phyloP scores from a whole-genome alignment of 768 basidiomycete species.

The Termitomyces sp. region DNA sequence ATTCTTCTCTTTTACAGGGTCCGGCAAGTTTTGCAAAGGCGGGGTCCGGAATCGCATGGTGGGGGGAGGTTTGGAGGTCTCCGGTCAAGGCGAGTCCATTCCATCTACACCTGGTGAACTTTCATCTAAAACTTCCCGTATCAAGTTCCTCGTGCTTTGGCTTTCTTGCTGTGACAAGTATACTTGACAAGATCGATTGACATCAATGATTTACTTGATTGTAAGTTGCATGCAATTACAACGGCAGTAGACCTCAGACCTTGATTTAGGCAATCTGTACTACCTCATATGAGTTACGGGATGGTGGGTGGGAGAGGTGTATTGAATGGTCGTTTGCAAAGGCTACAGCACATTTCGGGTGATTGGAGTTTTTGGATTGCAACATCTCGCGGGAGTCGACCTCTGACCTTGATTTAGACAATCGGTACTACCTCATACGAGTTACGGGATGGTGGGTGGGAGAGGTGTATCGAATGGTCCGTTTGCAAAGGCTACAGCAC shows the following conservation, averaged over 20 bases:
- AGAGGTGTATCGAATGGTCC: not conserved
- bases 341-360: no score
- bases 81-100: constrained; percentile 1
- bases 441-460: constrained; percentile 2
- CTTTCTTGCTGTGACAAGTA: not conserved
- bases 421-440: no score
- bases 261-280: not conserved
- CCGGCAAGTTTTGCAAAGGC: constrained; percentile 2
- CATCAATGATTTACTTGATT: not conserved
- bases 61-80: not conserved
- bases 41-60: not conserved
- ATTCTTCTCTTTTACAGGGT: not conserved
- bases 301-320: constrained; percentile 3
- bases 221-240: not conserved
- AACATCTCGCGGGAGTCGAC: no score
- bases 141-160: not conserved
- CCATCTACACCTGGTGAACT: no score
- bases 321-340: not conserved
- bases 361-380: no score
- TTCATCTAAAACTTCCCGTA: not conserved
- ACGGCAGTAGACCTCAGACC: not conserved
- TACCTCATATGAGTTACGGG: not conserved
- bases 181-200: not conserved
- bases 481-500: not conserved
- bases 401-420: no score